Base-by-base conservation (phyloP, 768 basidiomycete species). In the Trametes gibbosa region DNA sequence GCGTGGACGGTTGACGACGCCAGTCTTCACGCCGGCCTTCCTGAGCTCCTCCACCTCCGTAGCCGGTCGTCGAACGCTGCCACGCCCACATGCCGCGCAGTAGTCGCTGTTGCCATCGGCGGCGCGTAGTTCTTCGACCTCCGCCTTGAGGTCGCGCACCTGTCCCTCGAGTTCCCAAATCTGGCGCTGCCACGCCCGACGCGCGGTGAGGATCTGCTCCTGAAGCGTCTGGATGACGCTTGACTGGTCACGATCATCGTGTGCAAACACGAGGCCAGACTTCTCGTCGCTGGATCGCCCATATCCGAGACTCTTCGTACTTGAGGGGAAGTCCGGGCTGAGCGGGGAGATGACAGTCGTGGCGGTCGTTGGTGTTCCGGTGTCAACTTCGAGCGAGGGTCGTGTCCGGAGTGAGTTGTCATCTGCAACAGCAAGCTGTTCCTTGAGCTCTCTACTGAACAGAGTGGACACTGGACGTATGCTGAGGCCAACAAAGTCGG, bases 141-240 rank as follows among this genome's bases (percentile, higher is more conserved):
- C 87, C 19, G 80, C 77, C 62, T 87, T 85, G 57, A 93, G 74
- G 68, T 87, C 85, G 48, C 81, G 81, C 45, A 92, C 81, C 68
- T 89, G 87, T 13, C 82, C 81, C 67, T 89, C 89, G 50, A 92
- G 74, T 66, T 91, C 90, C 85, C 81, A 84, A 50, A 90, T 80
- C 58, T 88, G 85, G 57, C 77, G 81, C 66, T 89, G 86, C 86
- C 87, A 90, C 21, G 80, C 81, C 63, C 80, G 79, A 53, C 85
- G 84, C 24, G 84, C 73, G 9, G 76, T 74, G 37, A 73, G 66
- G 37, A 90, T 74, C 68, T 89, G 84, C 32, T 88, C 83, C 66
- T 85, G 87, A 35, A 89, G 71, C 19, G 77, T 73, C 59, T 77
- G 76, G 39, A 88, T 76, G 29, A 80, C 70, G 23, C 76, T 63